A percentile compares a stretch with the other conserved stretches of the same genome.
These are phyloP conservation scores for Ploettnerulaceae sp. DNA, from an alignment of 2,329 filamentous ascomycete genomes.

Conservation along the genomic window DNA sequence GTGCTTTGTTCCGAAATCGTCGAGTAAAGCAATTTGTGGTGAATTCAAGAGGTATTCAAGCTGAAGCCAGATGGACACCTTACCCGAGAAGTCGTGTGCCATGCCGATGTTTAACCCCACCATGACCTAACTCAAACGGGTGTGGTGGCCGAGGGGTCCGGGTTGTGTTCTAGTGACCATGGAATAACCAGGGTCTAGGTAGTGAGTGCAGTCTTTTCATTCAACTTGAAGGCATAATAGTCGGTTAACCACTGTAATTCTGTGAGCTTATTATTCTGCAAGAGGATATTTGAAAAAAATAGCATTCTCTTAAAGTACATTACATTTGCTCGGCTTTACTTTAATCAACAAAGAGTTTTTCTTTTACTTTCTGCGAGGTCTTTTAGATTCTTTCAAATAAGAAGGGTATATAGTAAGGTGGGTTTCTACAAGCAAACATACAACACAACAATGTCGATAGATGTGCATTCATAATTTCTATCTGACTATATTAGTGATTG, in stretches of 20 bases:
- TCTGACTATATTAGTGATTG: background rate
- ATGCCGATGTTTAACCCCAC: conserved; percentile 2
- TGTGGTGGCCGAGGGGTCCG: background rate
- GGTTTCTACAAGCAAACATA: background rate
- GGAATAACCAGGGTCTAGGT: too few relatives aligned
- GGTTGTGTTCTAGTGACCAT: too few relatives aligned
- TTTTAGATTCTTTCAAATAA: too few relatives aligned
- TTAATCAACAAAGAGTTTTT: too few relatives aligned
- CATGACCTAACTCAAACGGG: background rate
- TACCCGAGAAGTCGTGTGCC: conserved; percentile 5
- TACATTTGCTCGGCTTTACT: too few relatives aligned
- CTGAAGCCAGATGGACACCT: conserved; percentile 7
- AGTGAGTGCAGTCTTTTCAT: too few relatives aligned
- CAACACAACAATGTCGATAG: background rate
- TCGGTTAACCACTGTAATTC: too few relatives aligned
- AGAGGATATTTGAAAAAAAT: too few relatives aligned
- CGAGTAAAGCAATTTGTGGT: background rate
- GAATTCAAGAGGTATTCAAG: background rate
- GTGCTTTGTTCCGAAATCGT: background rate
- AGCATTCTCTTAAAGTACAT: too few relatives aligned
- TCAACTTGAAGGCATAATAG: too few relatives aligned
- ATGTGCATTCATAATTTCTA: background rate
- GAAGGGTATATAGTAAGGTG: background rate
- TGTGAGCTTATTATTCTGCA: too few relatives aligned
- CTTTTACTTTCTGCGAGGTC: too few relatives aligned